These are phyloP conservation scores for Cercospora berteroae DNA, from an alignment of 2,329 filamentous ascomycete species.

Conservation along the genomic window DNA sequence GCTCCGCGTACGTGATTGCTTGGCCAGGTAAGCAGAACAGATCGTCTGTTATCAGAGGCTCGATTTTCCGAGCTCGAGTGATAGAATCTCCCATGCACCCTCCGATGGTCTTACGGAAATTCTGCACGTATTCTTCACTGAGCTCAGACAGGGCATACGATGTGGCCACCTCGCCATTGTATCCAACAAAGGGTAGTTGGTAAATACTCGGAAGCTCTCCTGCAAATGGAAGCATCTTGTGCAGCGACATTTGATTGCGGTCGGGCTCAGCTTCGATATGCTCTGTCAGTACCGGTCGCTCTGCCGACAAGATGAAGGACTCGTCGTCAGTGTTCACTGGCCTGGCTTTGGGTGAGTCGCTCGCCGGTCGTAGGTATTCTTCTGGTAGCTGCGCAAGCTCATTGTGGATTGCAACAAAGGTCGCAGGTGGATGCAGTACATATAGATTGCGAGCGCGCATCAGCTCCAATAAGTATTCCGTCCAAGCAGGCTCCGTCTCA, in stretches of 20 bases:
- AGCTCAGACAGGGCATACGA: slow-evolving; percentile 43
- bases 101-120: slow-evolving; percentile 66
- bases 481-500: slow-evolving; percentile 69
- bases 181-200: slow-evolving; percentile 60
- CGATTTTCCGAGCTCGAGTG: slow-evolving; percentile 35
- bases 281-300: slow-evolving; percentile 22
- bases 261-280: slow-evolving; percentile 51
- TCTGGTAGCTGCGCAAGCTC: slow-evolving; percentile 74
- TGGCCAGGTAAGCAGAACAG: slow-evolving; percentile 60
- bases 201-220: slow-evolving; percentile 49
- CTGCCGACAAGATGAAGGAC: slow-evolving; percentile 39
- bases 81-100: slow-evolving; percentile 54
- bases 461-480: slow-evolving; percentile 74
- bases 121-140: slow-evolving; percentile 54
- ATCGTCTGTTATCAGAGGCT: slow-evolving; percentile 50
- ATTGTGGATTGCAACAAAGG: slow-evolving; percentile 71
- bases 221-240: slow-evolving; percentile 48
- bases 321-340: too few species aligned
- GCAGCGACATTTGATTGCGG: slow-evolving; percentile 40
- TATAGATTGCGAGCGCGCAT: slow-evolving; percentile 74
- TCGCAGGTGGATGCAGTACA: slow-evolving; percentile 69
- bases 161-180: slow-evolving; percentile 57
- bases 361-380: slow-evolving; percentile 47
- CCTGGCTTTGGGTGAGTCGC: too few species aligned
- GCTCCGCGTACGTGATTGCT: slow-evolving; percentile 29